These are phyloP conservation scores for Tetracladium maxilliforme DNA, from an alignment of 2,329 filamentous ascomycete species.

Conservation along the genomic window DNA sequence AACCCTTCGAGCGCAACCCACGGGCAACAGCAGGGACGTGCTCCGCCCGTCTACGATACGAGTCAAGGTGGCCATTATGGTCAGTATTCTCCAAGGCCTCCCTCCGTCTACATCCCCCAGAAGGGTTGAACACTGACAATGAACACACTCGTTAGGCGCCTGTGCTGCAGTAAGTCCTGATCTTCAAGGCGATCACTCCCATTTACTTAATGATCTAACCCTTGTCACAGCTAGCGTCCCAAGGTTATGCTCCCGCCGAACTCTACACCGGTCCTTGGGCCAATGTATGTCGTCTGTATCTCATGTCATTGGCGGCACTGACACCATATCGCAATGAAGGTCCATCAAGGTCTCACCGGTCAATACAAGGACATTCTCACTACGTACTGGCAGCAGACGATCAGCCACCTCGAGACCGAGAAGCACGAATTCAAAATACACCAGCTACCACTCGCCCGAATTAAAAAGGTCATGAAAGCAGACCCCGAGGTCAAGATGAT, in stretches of 20 bases:
- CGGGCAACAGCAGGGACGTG: slow-evolving; percentile 36
- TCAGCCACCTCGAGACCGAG: slow-evolving; percentile 87
- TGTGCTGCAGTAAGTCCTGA: slow-evolving; percentile 46
- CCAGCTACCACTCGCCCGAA: slow-evolving; percentile 88
- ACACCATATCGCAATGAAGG: slow-evolving; percentile 29
- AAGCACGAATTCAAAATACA: slow-evolving; percentile 98
- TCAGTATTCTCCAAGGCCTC: slow-evolving; percentile 22
- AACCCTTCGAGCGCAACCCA: slow-evolving; percentile 36
- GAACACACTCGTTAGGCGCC: slow-evolving; percentile 34
- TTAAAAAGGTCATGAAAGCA: slow-evolving; percentile 99
- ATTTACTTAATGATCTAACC: not conserved
- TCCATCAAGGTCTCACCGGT: slow-evolving; percentile 86
- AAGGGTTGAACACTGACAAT: slow-evolving; percentile 8
- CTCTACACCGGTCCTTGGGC: slow-evolving; percentile 91
- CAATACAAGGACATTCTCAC: slow-evolving; percentile 95
- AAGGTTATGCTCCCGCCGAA: slow-evolving; percentile 83
- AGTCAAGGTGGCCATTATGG: slow-evolving; percentile 66
- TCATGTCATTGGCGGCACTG: slow-evolving; percentile 1
- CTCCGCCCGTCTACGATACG: slow-evolving; percentile 56
- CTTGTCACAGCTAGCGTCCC: slow-evolving; percentile 55
- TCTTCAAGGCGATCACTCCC: not conserved
- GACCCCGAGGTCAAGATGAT: slow-evolving; percentile 99
- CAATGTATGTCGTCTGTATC: slow-evolving; percentile 49
- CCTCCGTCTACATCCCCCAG: slow-evolving; percentile 3
- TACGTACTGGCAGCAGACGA: slow-evolving; percentile 98